phyloP scores from a whole-genome alignment of 1,284 basidiomycete species.

The Lentinus polychrous region DNA sequence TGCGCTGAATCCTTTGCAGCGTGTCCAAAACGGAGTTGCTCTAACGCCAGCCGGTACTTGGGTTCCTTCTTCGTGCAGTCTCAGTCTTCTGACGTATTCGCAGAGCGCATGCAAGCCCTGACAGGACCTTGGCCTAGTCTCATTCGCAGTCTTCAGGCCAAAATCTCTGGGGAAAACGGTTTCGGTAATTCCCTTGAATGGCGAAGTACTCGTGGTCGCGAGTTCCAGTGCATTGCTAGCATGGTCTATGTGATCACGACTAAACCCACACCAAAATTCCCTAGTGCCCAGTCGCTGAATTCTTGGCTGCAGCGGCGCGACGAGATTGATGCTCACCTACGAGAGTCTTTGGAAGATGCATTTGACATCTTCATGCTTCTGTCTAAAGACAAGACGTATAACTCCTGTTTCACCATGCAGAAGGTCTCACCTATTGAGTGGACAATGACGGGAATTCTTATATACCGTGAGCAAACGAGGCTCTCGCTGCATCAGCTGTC shows the following conservation, averaged over 20 bases:
- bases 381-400: slow-evolving; percentile 25
- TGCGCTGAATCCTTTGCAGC: slow-evolving; percentile 27
- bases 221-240: slow-evolving; percentile 56
- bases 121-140: slow-evolving; percentile 45
- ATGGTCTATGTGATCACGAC: slow-evolving; percentile 45
- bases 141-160: slow-evolving; percentile 40
- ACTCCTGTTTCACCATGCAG: slow-evolving; percentile 20
- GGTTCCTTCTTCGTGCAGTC: not conserved
- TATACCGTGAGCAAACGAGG: slow-evolving; percentile 35
- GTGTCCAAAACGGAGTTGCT: slow-evolving; percentile 73
- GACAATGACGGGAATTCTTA: slow-evolving; percentile 43
- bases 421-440: slow-evolving; percentile 62
- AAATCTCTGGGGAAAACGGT: slow-evolving; percentile 33
- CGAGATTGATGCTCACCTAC: slow-evolving; percentile 27
- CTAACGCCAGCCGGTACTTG: slow-evolving; percentile 55
- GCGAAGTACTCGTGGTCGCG: slow-evolving; percentile 52
- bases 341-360: slow-evolving; percentile 30
- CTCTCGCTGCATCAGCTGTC: slow-evolving; percentile 34
- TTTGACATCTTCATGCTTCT: slow-evolving; percentile 40
- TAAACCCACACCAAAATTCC: slow-evolving; percentile 27
- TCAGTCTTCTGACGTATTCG: not conserved
- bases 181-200: slow-evolving; percentile 43
- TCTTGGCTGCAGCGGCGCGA: slow-evolving; percentile 42
- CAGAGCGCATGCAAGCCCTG: slow-evolving; percentile 62
- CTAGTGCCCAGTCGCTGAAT: slow-evolving; percentile 37